Base-by-base conservation (phyloP, 2,329 filamentous ascomycete genomes). In the Ophiostoma pallidulum region DNA sequence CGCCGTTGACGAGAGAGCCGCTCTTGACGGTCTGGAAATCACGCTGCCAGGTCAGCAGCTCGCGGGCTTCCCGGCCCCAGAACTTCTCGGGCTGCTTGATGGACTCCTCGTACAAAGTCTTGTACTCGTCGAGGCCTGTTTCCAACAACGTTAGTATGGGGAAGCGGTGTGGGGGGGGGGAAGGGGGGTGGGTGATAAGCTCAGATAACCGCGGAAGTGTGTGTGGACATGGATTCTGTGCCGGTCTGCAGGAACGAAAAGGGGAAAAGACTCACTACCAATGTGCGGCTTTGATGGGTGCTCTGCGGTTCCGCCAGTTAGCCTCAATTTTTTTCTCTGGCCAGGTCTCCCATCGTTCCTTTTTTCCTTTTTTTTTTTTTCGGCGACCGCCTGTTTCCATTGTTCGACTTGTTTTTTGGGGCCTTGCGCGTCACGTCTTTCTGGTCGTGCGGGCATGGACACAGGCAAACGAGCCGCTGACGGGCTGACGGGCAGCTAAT, bases 21-120 rank as follows among this genome's bases (percentile, higher is more conserved):
- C 75, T 78, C 64, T 80, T 80, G 45, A 94, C 89, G 12, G 90
- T 97, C 66, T 94, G 72, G 69, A 98, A 98, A 63, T 97, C 91
- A 56, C 77, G 78, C 56, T 88, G 82, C 86, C 92, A 98, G 43
- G 84, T 82, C 57, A 98, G 77, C 47, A 96, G 80, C 60, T 97
- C 89, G 54, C 89, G 86, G 42, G 90, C 92, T 64, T 84, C 75
- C 56, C 76, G 77, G 52, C 75, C 89, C 90, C 91, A 98, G 73
- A 97, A 98, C 65, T 84, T 81, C 54, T 90, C 72, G 42, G 92
- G 91, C 58, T 92, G 74, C 58, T 83, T 82, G 64, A 98, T 96
- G 41, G 92, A 98, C 70, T 98, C 77, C 62, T 82, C 74, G 73
- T 85, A 84, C 49, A 84, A 65, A 60, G 71, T 69, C 61, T 83